Evolutionary conservation across 139 green algal genomes (phyloP).

Genomic region (Penium margaritaceum): DNA sequence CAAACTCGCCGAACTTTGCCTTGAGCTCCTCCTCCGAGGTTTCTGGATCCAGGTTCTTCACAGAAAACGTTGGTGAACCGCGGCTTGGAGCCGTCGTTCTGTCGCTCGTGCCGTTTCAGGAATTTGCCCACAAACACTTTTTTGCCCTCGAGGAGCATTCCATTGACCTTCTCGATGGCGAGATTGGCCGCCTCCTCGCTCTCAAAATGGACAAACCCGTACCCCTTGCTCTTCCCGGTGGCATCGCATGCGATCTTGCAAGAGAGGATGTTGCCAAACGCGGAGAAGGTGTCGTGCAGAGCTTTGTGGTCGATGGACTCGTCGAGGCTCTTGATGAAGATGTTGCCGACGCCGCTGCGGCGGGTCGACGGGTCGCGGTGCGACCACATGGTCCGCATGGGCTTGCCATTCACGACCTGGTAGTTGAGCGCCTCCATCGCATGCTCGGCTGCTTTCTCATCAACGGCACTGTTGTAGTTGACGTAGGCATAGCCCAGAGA

Average conservation of each 20-base stretch:
- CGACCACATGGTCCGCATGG: conserved; percentile 56
- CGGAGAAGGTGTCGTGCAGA: conserved; percentile 54
- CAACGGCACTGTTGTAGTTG: conserved; percentile 51
- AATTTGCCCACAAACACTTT: conserved; percentile 50
- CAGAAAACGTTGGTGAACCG: conserved; percentile 57
- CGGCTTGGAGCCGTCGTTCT: conserved; percentile 7
- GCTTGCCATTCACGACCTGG: conserved; percentile 67
- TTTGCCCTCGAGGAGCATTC: conserved; percentile 53
- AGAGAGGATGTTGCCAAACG: conserved; percentile 54
- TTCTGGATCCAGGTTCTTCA: conserved; percentile 53
- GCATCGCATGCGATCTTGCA: conserved; percentile 50
- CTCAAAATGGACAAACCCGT: conserved; percentile 59
- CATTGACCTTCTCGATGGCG: conserved; percentile 60
- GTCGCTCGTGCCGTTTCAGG: conserved; percentile 43
- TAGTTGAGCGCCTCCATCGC: conserved; percentile 87
- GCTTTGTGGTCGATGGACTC: conserved; percentile 57
- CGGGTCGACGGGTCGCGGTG: conserved; percentile 50
- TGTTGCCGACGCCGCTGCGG: conserved; percentile 53
- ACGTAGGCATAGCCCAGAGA: conserved; percentile 60
- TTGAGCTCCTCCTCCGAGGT: conserved; percentile 46
- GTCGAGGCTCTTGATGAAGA: conserved; percentile 63
- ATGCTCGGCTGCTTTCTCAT: conserved; percentile 57
- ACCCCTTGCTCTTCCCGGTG: conserved; percentile 48
- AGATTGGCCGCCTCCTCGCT: conserved; percentile 49
- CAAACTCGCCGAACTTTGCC: conserved; percentile 43